These are phyloP conservation scores for Trypanosomatidae sp. DNA, from an alignment of 208 protist species.

Conservation along the genomic window DNA sequence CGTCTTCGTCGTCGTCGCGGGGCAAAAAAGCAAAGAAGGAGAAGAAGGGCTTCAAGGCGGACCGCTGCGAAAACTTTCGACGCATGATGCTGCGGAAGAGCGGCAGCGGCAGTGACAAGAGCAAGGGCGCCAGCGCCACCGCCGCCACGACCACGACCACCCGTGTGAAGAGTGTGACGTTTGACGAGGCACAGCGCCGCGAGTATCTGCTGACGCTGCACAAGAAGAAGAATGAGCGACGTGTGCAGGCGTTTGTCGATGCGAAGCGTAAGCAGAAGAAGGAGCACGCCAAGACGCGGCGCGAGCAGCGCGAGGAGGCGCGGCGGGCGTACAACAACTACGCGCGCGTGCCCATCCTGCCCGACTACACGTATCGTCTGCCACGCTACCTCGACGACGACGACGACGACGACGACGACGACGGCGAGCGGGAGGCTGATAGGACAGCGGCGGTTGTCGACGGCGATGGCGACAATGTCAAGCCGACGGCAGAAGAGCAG, in stretches of 20 bases:
- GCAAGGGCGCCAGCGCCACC: not conserved
- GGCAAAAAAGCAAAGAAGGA: constrained; percentile 17
- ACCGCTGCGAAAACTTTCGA: constrained; percentile 65
- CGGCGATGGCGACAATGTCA: not conserved
- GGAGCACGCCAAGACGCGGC: constrained; percentile 51
- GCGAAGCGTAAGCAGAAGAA: constrained; percentile 48
- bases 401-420: constrained; percentile 9
- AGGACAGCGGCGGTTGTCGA: not conserved
- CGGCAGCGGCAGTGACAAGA: not conserved
- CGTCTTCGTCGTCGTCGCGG: constrained; percentile 17
- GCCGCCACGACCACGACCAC: not conserved
- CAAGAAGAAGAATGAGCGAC: constrained; percentile 79
- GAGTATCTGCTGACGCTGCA: constrained; percentile 72
- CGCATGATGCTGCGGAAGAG: constrained; percentile 31
- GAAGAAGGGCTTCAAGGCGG: constrained; percentile 83
- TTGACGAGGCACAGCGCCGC: constrained; percentile 40
- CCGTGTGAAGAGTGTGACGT: constrained; percentile 40
- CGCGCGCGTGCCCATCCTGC: constrained; percentile 70
- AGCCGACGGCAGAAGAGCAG: constrained; percentile 1
- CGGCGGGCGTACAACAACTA: constrained; percentile 77
- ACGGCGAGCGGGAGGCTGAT: constrained; percentile 9
- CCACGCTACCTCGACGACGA: constrained; percentile 24
- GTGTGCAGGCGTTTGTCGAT: constrained; percentile 78
- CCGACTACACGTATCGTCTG: constrained; percentile 73
- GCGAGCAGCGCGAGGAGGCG: constrained; percentile 72